Percentiles rank a stretch among this genome's conserved stretches.
These are phyloP conservation scores for Vigna mungo DNA, from an alignment of 306 rosid species.

Conservation along the genomic window DNA sequence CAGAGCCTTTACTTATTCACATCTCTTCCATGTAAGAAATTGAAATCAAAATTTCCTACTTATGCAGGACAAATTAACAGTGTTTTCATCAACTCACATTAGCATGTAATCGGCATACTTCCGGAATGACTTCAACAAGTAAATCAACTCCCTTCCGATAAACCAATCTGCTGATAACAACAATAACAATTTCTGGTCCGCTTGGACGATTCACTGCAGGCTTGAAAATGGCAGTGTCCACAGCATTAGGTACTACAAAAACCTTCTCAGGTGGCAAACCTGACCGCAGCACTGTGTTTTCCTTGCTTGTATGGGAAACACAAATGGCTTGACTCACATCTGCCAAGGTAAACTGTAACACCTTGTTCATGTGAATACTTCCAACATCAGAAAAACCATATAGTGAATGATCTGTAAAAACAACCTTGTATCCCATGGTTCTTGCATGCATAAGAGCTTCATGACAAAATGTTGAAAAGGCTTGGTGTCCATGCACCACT, in stretches of 20 bases:
- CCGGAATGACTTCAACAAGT: conserved; percentile 96
- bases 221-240: conserved; percentile 94
- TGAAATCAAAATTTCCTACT: background rate
- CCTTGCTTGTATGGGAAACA: conserved; percentile 97
- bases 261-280: conserved; percentile 92
- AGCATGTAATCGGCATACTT: conserved; percentile 76
- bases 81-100: conserved; percentile 64
- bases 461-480: conserved; percentile 93
- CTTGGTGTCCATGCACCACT: conserved; percentile 92
- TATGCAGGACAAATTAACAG: conserved; percentile 1
- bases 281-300: conserved; percentile 87
- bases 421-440: conserved; percentile 90
- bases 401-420: conserved; percentile 91
- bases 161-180: conserved; percentile 92
- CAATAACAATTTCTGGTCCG: conserved; percentile 65
- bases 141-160: conserved; percentile 92
- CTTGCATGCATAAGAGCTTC: conserved; percentile 90
- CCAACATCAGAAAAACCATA: conserved; percentile 92
- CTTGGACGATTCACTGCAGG: conserved; percentile 71
- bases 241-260: conserved; percentile 93
- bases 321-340: conserved; percentile 95
- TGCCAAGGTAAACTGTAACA: conserved; percentile 90
- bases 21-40: conserved; percentile 4
- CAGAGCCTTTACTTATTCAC: conserved; percentile 5
- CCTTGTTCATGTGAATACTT: conserved; percentile 99